Conservation (phyloP, 1,139 yeast species). For the Debaryomyces udenii region DNA sequence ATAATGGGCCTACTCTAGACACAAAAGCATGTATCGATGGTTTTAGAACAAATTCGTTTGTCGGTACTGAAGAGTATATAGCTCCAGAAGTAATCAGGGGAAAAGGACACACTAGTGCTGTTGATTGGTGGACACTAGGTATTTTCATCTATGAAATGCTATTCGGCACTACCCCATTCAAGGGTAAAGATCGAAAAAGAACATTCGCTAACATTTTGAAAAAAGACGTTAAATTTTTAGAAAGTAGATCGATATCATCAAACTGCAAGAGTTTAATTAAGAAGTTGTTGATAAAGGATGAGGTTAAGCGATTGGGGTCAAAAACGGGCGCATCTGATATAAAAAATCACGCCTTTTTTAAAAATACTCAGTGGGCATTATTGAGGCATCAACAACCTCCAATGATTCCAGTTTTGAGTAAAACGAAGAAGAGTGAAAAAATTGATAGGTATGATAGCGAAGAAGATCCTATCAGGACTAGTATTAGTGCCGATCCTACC, state of each 20-base stretch:
- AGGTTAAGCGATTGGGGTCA: conserved; percentile 83
- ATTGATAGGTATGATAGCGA: conserved; percentile 21
- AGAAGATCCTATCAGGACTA: conserved; percentile 5
- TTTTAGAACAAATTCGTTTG: conserved; percentile 94
- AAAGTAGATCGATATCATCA: conserved; percentile 59
- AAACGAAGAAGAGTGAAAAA: conserved; percentile 38
- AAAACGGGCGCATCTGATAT: conserved; percentile 94
- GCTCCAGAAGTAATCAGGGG: conserved; percentile 98
- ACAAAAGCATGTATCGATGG: conserved; percentile 96
- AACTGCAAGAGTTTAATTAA: conserved; percentile 77
- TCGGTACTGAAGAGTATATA: conserved; percentile 96
- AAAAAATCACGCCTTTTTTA: conserved; percentile 87
- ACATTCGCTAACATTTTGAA: conserved; percentile 88
- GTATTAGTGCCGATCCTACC: conserved; percentile 3
- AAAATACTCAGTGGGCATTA: conserved; percentile 92
- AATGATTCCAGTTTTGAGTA: conserved; percentile 84
- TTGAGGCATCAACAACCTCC: conserved; percentile 93
- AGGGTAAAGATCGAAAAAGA: conserved; percentile 83
- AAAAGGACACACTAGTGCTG: conserved; percentile 96
- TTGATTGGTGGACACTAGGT: conserved; percentile 99
- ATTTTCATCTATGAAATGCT: conserved; percentile 91
- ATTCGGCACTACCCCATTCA: conserved; percentile 94
- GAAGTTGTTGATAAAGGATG: conserved; percentile 85
- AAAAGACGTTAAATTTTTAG: conserved; percentile 77
- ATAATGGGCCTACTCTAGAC: conserved; percentile 56